A percentile compares a stretch with the other conserved stretches of the same genome.
phyloP scores from a whole-genome alignment of 805 yeast genomes.

The Zygosaccharomyces bailii region DNA sequence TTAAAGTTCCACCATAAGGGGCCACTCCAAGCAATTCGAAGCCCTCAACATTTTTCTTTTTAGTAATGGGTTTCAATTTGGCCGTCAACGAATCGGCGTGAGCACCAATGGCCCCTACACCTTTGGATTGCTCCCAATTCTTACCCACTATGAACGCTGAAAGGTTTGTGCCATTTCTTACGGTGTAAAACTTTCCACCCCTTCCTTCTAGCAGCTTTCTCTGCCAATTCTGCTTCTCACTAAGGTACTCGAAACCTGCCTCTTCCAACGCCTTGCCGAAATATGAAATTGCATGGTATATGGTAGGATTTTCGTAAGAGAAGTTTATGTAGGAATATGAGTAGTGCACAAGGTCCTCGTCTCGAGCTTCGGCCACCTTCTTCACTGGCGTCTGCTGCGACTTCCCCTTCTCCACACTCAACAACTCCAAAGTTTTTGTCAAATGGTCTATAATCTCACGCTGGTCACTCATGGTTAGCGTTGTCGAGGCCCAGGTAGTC shows the following conservation, averaged over 20 bases:
- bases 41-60: constrained; percentile 61
- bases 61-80: constrained; percentile 68
- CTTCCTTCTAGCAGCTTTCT: constrained; percentile 20
- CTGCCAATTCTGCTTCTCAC: constrained; percentile 52
- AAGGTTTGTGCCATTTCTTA: constrained; percentile 64
- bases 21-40: constrained; percentile 79
- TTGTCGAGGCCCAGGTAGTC: background rate
- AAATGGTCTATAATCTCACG: constrained; percentile 27
- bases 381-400: constrained; percentile 3
- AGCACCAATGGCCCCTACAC: constrained; percentile 69
- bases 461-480: constrained; percentile 19
- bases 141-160: constrained; percentile 69
- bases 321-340: constrained; percentile 62
- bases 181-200: constrained; percentile 61
- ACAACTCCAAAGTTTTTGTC: constrained; percentile 27
- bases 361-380: background rate
- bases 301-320: constrained; percentile 70
- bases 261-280: constrained; percentile 47
- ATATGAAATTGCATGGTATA: constrained; percentile 62
- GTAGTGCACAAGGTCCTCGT: constrained; percentile 23
- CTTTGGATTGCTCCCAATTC: constrained; percentile 59
- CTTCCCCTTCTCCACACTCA: constrained; percentile 18
- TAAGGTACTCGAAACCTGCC: constrained; percentile 61
- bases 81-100: constrained; percentile 73
- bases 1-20: constrained; percentile 72